Percentiles rank a stretch among this genome's conserved stretches.
These are phyloP conservation scores for Ramalina peruviana DNA, from an alignment of 495 filamentous ascomycete genomes.

Conservation along the genomic window DNA sequence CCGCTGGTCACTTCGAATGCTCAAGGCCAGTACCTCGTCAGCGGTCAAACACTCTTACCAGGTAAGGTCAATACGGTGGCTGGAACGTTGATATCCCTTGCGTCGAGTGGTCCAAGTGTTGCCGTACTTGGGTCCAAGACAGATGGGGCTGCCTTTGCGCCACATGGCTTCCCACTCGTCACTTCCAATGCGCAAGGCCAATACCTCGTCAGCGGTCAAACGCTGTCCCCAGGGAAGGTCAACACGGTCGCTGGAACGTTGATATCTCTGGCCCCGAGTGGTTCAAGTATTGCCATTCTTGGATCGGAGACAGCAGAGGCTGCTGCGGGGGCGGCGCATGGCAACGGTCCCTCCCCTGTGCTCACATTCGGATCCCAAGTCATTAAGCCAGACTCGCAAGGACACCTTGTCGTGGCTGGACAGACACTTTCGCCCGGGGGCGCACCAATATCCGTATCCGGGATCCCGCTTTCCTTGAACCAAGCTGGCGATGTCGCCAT, in stretches of 20 bases:
- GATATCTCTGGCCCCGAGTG: conserved; percentile 8
- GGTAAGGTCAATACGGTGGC: background rate
- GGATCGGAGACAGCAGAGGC: conserved; percentile 4
- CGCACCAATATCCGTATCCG: conserved; percentile 8
- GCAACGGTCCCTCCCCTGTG: too few relatives aligned
- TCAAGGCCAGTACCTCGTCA: conserved; percentile 6
- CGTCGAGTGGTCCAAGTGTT: background rate
- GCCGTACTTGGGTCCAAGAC: conserved; percentile 7
- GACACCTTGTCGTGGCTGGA: conserved; percentile 2
- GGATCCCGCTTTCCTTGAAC: conserved; percentile 4
- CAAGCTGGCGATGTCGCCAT: background rate
- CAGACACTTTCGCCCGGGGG: conserved; percentile 10
- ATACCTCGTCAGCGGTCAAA: conserved; percentile 10
- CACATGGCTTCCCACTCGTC: background rate
- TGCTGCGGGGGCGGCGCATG: too few relatives aligned
- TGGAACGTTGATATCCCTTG: conserved; percentile 11
- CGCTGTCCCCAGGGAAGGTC: conserved; percentile 1
- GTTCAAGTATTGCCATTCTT: background rate
- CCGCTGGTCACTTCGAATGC: conserved; percentile 6
- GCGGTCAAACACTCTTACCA: conserved; percentile 8
- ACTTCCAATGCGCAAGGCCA: conserved; percentile 6
- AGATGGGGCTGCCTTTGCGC: background rate
- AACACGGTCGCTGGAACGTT: conserved; percentile 6
- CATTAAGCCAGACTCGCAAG: background rate
- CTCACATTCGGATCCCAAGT: background rate